phyloP scores from a whole-genome alignment of 352 stramenopile genomes.

The Globisporangium echinulatum region DNA sequence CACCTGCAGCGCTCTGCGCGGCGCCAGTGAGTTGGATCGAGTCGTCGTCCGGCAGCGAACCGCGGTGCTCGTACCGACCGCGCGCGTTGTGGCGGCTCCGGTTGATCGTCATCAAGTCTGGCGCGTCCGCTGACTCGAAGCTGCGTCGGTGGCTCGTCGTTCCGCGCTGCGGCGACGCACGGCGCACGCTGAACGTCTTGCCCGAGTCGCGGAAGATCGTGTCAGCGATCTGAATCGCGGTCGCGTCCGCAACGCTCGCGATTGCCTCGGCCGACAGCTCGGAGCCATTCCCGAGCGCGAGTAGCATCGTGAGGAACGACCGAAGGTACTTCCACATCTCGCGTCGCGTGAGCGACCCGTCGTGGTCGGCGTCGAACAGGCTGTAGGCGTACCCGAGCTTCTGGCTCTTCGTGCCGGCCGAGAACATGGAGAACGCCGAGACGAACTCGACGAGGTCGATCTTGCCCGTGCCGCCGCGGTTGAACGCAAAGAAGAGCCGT shows the following conservation, averaged over 20 bases:
- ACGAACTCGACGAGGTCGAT: constrained; percentile 90
- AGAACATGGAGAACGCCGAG: constrained; percentile 91
- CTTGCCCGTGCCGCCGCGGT: constrained; percentile 74
- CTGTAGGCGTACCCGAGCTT: constrained; percentile 90
- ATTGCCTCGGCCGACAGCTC: constrained; percentile 79
- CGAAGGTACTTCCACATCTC: constrained; percentile 92
- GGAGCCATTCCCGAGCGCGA: constrained; percentile 89
- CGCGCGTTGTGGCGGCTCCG: constrained; percentile 19
- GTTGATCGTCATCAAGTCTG: constrained; percentile 32
- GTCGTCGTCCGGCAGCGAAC: constrained; percentile 56
- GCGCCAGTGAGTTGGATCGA: constrained; percentile 49
- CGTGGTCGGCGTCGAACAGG: constrained; percentile 89
- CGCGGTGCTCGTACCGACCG: constrained; percentile 60
- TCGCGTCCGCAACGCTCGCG: constrained; percentile 70
- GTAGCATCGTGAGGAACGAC: constrained; percentile 92
- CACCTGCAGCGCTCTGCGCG: constrained; percentile 40
- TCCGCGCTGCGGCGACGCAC: constrained; percentile 20
- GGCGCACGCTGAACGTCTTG: constrained; percentile 64
- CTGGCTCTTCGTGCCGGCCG: constrained; percentile 92
- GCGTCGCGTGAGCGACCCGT: constrained; percentile 85
- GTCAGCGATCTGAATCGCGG: constrained; percentile 76
- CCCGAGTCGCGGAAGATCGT: constrained; percentile 80
- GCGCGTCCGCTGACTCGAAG: constrained; percentile 45
- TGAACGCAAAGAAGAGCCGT: constrained; percentile 84
- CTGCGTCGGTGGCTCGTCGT: constrained; percentile 35